Evolutionary conservation across 2,329 filamentous ascomycete species (phyloP), one percentile per base, ranked within the genome.

Genomic region (Claviceps spartinae): DNA sequence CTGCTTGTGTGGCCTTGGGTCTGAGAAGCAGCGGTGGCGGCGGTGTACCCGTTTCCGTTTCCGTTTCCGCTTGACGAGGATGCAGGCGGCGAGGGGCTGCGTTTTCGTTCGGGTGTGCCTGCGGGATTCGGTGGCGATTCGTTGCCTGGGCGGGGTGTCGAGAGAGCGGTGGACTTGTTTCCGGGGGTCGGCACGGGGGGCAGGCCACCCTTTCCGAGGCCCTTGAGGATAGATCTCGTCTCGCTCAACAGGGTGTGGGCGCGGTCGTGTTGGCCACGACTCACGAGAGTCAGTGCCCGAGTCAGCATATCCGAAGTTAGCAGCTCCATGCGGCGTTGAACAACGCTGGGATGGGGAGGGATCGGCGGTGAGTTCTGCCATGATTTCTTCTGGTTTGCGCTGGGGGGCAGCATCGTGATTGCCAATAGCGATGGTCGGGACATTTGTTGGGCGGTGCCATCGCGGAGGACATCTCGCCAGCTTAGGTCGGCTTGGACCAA

Each of bases 301-400:
- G 88, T 95, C 56, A 98, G 78, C 93, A 98, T 98, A 65, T 98
- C 93, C 1, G 91, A 97, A 2, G 93, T 97, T 50, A 98, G 78
- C 34, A 98, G 75, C 68, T 98, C 93, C 93, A 98, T 98, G 46
- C 93, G 85, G 42, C 93, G 81, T 69, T 98, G 93, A 6, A 98
- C 91, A 54, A 98, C 89, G 56, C 85, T 88, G 4, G 93, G 90
- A 64, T 97, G 93, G 46, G 93, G 91, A 14, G 93, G 93, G 55
- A 98, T 98, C 1, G 89, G 87, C 14, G 90, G 88, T 13, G 76
- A 72, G 58, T 74, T 79, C 45, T 72, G 72, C 79, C 79, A 83
- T 16, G 82, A 79, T 58, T 78, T 85, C 70, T 83, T 82, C 55
- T 78, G 78, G 51, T 77, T 77, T 26, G 75, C 73, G 5, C 67